A percentile compares a stretch with the other conserved stretches of the same genome.
phyloP scores from a whole-genome alignment of 2,329 filamentous ascomycete genomes.

The Exophiala alcalophila region DNA sequence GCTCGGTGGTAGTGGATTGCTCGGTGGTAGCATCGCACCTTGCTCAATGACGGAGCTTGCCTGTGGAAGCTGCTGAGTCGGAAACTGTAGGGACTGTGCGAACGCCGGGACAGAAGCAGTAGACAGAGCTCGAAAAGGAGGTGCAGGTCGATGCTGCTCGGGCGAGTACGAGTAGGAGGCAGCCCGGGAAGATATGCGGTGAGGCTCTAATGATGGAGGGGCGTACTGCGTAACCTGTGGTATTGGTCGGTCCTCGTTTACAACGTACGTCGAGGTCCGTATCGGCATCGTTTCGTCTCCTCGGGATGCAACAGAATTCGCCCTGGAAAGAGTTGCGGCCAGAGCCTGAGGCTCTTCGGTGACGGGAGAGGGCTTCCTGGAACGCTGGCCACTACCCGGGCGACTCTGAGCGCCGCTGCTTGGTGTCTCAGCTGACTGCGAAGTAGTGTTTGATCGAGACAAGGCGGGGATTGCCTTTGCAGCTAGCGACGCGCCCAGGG shows the following conservation, averaged over 20 bases:
- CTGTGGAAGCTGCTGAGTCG: slow-evolving; percentile 11
- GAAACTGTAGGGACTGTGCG: slow-evolving; percentile 10
- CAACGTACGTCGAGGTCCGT: slow-evolving; percentile 18
- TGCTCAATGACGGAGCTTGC: too few species aligned
- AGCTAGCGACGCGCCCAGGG: slow-evolving; percentile 26
- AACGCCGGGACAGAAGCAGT: slow-evolving; percentile 7
- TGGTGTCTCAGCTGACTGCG: slow-evolving; percentile 16
- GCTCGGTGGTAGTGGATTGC: background rate
- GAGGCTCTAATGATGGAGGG: slow-evolving; percentile 13
- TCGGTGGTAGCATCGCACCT: too few species aligned
- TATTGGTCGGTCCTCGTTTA: slow-evolving; percentile 18
- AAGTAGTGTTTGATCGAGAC: slow-evolving; percentile 23
- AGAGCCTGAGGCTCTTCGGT: slow-evolving; percentile 12
- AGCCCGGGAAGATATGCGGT: slow-evolving; percentile 16
- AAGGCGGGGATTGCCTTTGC: slow-evolving; percentile 24
- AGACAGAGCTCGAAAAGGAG: slow-evolving; percentile 17
- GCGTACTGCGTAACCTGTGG: slow-evolving; percentile 11
- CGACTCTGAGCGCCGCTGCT: slow-evolving; percentile 22
- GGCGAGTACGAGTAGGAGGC: slow-evolving; percentile 24
- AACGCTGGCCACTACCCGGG: slow-evolving; percentile 22
- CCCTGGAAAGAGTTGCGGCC: slow-evolving; percentile 12
- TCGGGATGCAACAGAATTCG: slow-evolving; percentile 16
- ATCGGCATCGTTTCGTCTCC: slow-evolving; percentile 10
- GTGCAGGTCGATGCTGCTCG: slow-evolving; percentile 16
- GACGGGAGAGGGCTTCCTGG: slow-evolving; percentile 24